A percentile compares a stretch with the other conserved stretches of the same genome.
Conservation (phyloP, 805 yeast genomes). For the Candida lessepsii region DNA sequence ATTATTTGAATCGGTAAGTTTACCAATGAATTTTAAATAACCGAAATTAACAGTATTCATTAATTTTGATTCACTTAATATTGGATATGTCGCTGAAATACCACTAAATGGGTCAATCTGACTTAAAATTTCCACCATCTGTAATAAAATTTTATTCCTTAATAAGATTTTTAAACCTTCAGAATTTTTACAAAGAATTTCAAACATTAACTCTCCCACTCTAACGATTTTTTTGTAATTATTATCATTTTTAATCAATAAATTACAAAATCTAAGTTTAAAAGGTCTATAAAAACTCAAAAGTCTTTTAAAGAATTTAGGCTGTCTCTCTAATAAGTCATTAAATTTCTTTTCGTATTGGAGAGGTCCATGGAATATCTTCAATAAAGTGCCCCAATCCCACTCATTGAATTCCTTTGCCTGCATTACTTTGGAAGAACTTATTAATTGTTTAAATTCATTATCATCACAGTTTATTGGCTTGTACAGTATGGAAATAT, state of each 20-base stretch:
- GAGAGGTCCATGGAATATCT: slow-evolving; percentile 83
- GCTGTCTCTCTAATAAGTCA: slow-evolving; percentile 66
- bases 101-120: slow-evolving; percentile 83
- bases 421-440: slow-evolving; percentile 67
- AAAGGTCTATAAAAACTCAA: slow-evolving; percentile 89
- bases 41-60: slow-evolving; percentile 69
- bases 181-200: slow-evolving; percentile 55
- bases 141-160: slow-evolving; percentile 79
- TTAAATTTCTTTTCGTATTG: slow-evolving; percentile 68
- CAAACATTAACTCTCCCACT: slow-evolving; percentile 75
- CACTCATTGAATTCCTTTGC: slow-evolving; percentile 80
- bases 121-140: slow-evolving; percentile 84
- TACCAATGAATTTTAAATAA: slow-evolving; percentile 76
- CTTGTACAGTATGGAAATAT: background rate
- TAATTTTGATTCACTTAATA: slow-evolving; percentile 60
- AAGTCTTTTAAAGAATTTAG: slow-evolving; percentile 82
- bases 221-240: slow-evolving; percentile 54
- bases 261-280: slow-evolving; percentile 66
- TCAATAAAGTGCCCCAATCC: slow-evolving; percentile 79
- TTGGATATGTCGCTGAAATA: slow-evolving; percentile 67
- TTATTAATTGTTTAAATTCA: slow-evolving; percentile 63
- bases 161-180: slow-evolving; percentile 67
- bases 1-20: slow-evolving; percentile 52
- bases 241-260: slow-evolving; percentile 35
- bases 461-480: slow-evolving; percentile 50